Evolutionary conservation across 331 rosid genomes (phyloP).

Genomic region (Acacia concinna): DNA sequence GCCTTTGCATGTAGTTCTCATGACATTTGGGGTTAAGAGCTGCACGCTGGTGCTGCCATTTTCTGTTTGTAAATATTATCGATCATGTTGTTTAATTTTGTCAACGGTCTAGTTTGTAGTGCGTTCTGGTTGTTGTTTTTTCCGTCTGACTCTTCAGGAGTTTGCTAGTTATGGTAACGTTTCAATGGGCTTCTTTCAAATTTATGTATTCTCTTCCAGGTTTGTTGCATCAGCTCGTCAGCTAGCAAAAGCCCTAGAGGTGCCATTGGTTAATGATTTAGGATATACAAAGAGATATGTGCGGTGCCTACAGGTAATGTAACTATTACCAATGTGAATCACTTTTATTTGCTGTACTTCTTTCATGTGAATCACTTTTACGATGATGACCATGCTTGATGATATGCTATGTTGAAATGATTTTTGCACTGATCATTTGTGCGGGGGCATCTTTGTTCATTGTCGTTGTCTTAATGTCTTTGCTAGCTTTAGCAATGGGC

Average conservation of each 20-base stretch:
- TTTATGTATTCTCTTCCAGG: constrained; percentile 46
- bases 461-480: background rate
- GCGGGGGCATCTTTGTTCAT: background rate
- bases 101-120: constrained; percentile 17
- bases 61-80: background rate
- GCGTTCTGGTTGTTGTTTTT: constrained; percentile 17
- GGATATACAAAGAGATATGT: constrained; percentile 99
- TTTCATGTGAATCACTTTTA: background rate
- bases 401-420: background rate
- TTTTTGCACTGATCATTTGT: background rate
- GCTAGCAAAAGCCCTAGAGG: constrained; percentile 96
- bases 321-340: background rate
- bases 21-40: background rate
- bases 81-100: constrained; percentile 19
- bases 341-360: background rate
- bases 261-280: constrained; percentile 97
- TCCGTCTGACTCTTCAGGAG: constrained; percentile 31
- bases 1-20: background rate
- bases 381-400: background rate
- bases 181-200: constrained; percentile 1
- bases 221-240: constrained; percentile 92
- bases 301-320: constrained; percentile 87
- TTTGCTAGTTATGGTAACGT: background rate
- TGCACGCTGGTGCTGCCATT: background rate
- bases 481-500: constrained; percentile 1